These are phyloP conservation scores for Aspergillus funiculosus DNA, from an alignment of 495 filamentous ascomycete genomes.

Conservation along the genomic window DNA sequence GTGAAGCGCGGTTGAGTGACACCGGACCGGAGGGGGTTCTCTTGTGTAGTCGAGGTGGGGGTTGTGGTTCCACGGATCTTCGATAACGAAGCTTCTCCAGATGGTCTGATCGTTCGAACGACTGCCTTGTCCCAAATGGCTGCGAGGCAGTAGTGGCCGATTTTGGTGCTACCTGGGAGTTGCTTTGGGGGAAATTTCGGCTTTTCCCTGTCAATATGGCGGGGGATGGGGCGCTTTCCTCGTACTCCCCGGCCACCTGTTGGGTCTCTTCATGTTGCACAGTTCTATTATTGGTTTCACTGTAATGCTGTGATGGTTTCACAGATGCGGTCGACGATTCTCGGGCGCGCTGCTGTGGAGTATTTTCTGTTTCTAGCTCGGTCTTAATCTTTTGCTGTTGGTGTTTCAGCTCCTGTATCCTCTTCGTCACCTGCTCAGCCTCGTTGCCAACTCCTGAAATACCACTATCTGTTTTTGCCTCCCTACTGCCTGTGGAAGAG, in stretches of 20 bases:
- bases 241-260: constrained; percentile 20
- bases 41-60: constrained; percentile 35
- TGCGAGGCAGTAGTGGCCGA: constrained; percentile 37
- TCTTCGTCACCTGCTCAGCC: constrained; percentile 42
- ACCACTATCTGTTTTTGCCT: constrained; percentile 29
- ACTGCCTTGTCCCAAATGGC: constrained; percentile 31
- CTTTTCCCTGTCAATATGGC: constrained; percentile 49
- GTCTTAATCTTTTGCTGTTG: constrained; percentile 45
- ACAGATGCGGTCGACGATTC: constrained; percentile 24
- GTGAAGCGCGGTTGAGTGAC: constrained; percentile 26
- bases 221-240: constrained; percentile 66
- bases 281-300: constrained; percentile 22
- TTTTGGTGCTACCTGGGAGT: constrained; percentile 40
- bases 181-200: constrained; percentile 48
- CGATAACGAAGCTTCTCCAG: constrained; percentile 31
- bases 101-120: constrained; percentile 34
- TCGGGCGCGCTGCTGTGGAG: constrained; percentile 30
- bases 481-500: constrained; percentile 36
- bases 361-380: constrained; percentile 33
- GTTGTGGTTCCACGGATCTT: constrained; percentile 35
- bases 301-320: constrained; percentile 23
- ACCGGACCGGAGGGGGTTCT: constrained; percentile 36
- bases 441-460: constrained; percentile 31
- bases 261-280: constrained; percentile 22
- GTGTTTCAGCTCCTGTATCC: constrained; percentile 49